phyloP scores from a whole-genome alignment of 2,329 filamentous ascomycete genomes.

The Nigrospora osmanthi region DNA sequence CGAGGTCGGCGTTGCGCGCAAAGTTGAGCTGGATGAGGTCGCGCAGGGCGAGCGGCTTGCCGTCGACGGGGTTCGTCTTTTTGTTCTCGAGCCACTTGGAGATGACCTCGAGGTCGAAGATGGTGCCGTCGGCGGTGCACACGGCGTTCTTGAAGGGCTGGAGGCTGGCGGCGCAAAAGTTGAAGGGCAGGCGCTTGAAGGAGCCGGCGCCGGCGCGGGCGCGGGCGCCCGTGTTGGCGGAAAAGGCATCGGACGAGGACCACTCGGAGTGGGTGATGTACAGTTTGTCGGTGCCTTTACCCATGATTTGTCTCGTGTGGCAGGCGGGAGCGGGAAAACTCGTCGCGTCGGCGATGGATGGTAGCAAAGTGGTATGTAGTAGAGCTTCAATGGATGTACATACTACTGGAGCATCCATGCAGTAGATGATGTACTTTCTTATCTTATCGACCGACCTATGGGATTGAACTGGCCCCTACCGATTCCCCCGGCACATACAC shows the following conservation, averaged over 20 bases:
- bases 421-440: no score
- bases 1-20: conserved; percentile 73
- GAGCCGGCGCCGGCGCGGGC: conserved; percentile 42
- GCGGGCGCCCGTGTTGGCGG: conserved; percentile 64
- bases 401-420: no score
- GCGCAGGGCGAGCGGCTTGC: conserved; percentile 66
- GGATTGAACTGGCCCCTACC: no score
- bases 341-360: no score
- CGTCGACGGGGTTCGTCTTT: conserved; percentile 84
- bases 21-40: conserved; percentile 91
- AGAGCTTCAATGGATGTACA: no score
- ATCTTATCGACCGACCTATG: no score
- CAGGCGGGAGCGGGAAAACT: no score
- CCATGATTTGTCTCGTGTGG: conserved; percentile 22
- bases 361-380: no score
- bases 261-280: conserved; percentile 96
- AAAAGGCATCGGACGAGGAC: conserved; percentile 84
- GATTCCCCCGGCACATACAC: no score
- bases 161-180: conserved; percentile 92
- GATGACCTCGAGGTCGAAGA: conserved; percentile 94
- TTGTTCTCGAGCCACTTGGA: conserved; percentile 91
- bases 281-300: conserved; percentile 49
- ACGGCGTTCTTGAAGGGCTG: conserved; percentile 94
- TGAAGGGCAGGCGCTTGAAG: conserved; percentile 91
- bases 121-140: conserved; percentile 78